Percentiles rank a stretch among this genome's conserved stretches.
These are phyloP conservation scores for Umbilicus rupestris DNA, from an alignment of 164 flowering plant genomes.

Conservation along the genomic window DNA sequence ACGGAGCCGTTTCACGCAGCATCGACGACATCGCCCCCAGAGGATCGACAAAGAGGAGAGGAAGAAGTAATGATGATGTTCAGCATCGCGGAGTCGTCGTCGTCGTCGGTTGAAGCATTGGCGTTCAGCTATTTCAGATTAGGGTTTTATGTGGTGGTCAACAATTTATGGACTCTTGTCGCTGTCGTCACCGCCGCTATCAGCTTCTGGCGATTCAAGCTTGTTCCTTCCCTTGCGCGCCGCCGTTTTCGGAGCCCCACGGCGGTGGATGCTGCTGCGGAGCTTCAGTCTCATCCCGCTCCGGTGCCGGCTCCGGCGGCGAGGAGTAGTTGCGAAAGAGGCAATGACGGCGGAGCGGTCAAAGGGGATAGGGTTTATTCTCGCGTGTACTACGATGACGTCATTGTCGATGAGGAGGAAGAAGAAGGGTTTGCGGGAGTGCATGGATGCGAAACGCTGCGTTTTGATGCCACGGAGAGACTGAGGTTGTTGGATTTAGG, in stretches of 20 bases:
- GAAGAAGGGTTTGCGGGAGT: conserved; percentile 19
- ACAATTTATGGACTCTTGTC: conserved; percentile 45
- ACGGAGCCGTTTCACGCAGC: background rate
- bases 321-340: background rate
- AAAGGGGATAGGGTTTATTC: background rate
- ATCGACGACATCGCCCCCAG: background rate
- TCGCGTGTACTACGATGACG: conserved; percentile 19
- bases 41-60: too few relatives aligned
- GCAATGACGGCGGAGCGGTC: background rate
- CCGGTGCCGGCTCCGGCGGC: background rate
- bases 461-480: conserved; percentile 11
- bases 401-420: background rate
- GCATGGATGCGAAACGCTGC: conserved; percentile 13
- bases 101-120: conserved; percentile 37
- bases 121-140: conserved; percentile 27
- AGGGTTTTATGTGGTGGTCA: conserved; percentile 24
- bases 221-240: conserved; percentile 12
- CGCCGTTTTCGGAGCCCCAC: background rate
- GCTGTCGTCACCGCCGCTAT: conserved; percentile 53
- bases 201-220: conserved; percentile 45
- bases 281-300: background rate
- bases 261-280: too few relatives aligned
- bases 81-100: conserved; percentile 21
- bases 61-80: background rate
- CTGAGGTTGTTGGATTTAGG: conserved; percentile 24